Base-by-base conservation (phyloP, 2,329 filamentous ascomycete species). In the Chrysosporium queenslandicum region DNA sequence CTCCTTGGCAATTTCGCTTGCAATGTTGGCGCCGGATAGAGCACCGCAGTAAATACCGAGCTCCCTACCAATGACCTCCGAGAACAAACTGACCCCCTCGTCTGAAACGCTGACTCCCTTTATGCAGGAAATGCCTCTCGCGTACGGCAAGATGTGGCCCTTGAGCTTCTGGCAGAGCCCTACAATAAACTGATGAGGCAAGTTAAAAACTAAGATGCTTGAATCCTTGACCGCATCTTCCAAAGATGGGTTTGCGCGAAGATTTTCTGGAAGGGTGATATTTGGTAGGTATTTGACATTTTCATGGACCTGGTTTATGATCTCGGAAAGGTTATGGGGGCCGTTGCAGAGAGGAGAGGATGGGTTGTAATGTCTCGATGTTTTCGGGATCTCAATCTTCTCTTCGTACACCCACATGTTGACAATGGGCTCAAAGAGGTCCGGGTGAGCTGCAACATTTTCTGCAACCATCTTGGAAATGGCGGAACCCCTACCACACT, bases 401-500 rank as follows among this genome's bases (percentile, higher is more conserved):
- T 98, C 92, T 71, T 98, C 92, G 66, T 82, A 96, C 64, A 98
- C 94, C 92, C 92, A 98, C 92, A 98, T 97, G 71, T 94, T 87
- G 49, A 98, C 89, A 56, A 88, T 77, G 67, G 84, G 75, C 64
- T 97, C 87, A 66, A 97, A 98, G 41, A 96, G 66, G 27, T 88
- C 79, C 8, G 82, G 77, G 71, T 95, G 77, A 58, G 78, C 82
- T 56, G 79, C 81, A 34, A 88, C 86, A 73, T 94, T 98, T 71
- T 98, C 91, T 61, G 90, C 90, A 49, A 96, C 80, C 57, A 98
- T 94, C 74, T 98, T 98, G 67, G 90, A 83, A 71, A 98, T 96
- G 55, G 92, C 94, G 55, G 89, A 95, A 62, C 92, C 92, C 90
- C 87, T 92, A 55, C 51, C 58, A 57, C 46, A 16, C 46, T 7